Conservation (phyloP, 805 yeast genomes). For the Wickerhamiella brachini region DNA sequence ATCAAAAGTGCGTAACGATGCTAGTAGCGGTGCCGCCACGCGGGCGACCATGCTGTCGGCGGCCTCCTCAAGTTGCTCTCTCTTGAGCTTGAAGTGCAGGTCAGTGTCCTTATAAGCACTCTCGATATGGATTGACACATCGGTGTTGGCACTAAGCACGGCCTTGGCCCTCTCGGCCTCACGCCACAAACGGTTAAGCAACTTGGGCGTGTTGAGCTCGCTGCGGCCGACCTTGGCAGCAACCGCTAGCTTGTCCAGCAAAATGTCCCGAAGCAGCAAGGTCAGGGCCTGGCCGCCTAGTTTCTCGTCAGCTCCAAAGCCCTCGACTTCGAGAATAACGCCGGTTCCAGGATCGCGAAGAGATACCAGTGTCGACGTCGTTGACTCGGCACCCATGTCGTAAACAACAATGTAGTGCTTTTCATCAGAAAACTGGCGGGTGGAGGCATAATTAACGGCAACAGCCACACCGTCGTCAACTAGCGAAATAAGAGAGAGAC, state of each 20-base stretch:
- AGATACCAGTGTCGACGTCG: slow-evolving; percentile 74
- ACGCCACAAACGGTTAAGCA: slow-evolving; percentile 56
- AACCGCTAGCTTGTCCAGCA: slow-evolving; percentile 45
- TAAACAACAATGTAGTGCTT: slow-evolving; percentile 56
- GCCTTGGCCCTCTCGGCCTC: slow-evolving; percentile 82
- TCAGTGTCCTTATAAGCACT: slow-evolving; percentile 61
- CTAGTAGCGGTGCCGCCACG: slow-evolving; percentile 40
- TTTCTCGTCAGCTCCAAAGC: slow-evolving; percentile 50
- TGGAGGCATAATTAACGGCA: slow-evolving; percentile 64
- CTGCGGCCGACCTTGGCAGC: slow-evolving; percentile 28
- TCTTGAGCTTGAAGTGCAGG: slow-evolving; percentile 48
- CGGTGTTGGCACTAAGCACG: slow-evolving; percentile 76
- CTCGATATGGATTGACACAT: slow-evolving; percentile 66
- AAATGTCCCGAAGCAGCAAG: slow-evolving; percentile 42
- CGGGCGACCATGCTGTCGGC: slow-evolving; percentile 24
- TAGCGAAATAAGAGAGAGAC: slow-evolving; percentile 46
- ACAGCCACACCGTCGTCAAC: slow-evolving; percentile 91
- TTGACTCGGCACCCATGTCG: slow-evolving; percentile 89
- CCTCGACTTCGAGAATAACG: slow-evolving; percentile 46
- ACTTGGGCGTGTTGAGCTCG: slow-evolving; percentile 34
- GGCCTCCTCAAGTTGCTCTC: slow-evolving; percentile 68
- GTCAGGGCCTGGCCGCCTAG: slow-evolving; percentile 75
- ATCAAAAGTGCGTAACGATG: slow-evolving; percentile 32
- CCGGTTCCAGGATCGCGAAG: slow-evolving; percentile 29
- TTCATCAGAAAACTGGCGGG: slow-evolving; percentile 32